Evolutionary conservation across 2,329 filamentous ascomycete species (phyloP), one percentile per base, ranked within the genome.

Genomic region (Venturia asperata): DNA sequence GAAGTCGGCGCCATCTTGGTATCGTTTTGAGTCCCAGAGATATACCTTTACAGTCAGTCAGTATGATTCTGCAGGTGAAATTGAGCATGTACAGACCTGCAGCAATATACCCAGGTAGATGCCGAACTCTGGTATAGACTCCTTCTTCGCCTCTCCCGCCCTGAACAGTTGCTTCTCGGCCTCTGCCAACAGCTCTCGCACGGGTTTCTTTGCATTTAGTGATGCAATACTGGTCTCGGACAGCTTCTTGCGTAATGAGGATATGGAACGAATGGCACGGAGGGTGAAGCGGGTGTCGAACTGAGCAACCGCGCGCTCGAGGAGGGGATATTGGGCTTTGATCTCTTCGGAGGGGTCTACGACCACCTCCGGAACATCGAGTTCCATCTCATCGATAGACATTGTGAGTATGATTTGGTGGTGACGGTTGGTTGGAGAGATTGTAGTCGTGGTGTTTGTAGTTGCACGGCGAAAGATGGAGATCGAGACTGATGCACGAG

Each of bases 241-340:
- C 70, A 96, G 83, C 70, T 91, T 87, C 83, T 97, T 97, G 76
- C 94, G 91, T 76, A 97, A 87, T 65, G 92, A 92, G 49, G 94
- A 96, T 79, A 97, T 96, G 71, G 92, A 96, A 72, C 94, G 89
- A 69, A 99, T 85, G 68, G 94, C 94, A 74, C 94, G 87, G 69
- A 99, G 88, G 66, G 93, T 91, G 79, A 97, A 99, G 81, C 94
- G 88, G 67, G 92, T 87, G 79, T 99, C 94, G 77, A 97, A 99
- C 72, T 95, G 86, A 69, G 87, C 83, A 69, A 99, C 93, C 70
- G 92, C 94, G 73, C 92, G 89, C 74, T 97, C 92, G 73, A 99
- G 84, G 69, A 99, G 84, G 63, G 86, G 85, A 75, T 97, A 97
- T 79, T 95, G 97, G 82, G 85, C 88, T 79, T 92, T 94, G 80